Evolutionary conservation across 176 grass and related monocot species (phyloP), one percentile per base, ranked within the genome.

Genomic region (Cenchrus fungigraminus): DNA sequence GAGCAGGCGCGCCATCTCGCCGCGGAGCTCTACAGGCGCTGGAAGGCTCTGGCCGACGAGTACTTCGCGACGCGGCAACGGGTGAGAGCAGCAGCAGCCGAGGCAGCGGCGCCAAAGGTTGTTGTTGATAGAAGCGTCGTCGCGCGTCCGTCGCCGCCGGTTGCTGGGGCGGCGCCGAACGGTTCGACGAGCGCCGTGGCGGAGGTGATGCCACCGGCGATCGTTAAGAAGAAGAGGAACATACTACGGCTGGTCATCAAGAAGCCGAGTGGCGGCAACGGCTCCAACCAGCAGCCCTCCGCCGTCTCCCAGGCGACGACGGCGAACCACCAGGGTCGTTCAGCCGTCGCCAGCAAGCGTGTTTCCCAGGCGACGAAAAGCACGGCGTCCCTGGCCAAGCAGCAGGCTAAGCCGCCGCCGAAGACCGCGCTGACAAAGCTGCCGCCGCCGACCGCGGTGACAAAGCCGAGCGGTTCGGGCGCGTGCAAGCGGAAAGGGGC

Each of bases 21-120:
- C 47, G 9, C 5, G 12, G 61, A 7, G 17, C 60, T 84, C 0
- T 76, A 55, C 60, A 65, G 4, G 20, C 5, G 20, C 1, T 84
- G 73, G 83, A 85, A 49, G 74, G 15, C 63, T 34, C 10, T 85
- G 5, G 63, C 16, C 32, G n/a, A 60, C n/a, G 73, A 77, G 34
- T 46, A 82, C 28, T 15, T 83, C 15, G 14, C 15, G 3, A 4
- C 14, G 53, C 4, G 53, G 53, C 45, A 46, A 6, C 14, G 1
- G 53, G 14, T 14, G 53, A 53, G 12, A 12, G 12, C 51, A 12
- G 12, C 51, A 53, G 53, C 53, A 14, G 53, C 53, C 0, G 53
- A 55, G 53, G 19, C 11, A 0, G 53, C 5, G 53, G 19, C 11
- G 1, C 14, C 65, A 8, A 67, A 15, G 13, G 31, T 3, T 4